Conservation (phyloP, 2,329 filamentous ascomycete genomes). For the Alternaria gansuensis region DNA sequence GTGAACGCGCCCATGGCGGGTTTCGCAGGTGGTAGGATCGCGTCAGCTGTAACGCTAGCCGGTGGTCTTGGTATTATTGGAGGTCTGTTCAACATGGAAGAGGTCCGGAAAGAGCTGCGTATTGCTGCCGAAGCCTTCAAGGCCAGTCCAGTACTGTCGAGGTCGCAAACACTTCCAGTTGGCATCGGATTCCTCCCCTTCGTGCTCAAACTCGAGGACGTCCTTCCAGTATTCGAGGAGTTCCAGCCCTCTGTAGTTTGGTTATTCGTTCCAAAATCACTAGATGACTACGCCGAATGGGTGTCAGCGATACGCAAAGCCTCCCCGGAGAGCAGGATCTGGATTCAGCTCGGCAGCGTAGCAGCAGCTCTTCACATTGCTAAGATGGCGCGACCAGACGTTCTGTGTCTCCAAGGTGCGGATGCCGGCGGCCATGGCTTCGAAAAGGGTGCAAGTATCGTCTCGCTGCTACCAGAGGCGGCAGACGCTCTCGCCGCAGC, state of each 20-base stretch:
- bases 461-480: constrained; percentile 68
- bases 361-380: constrained; percentile 63
- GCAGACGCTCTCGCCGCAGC: constrained; percentile 57
- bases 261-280: constrained; percentile 69
- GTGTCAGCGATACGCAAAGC: constrained; percentile 45
- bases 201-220: constrained; percentile 55
- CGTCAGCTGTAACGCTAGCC: constrained; percentile 67
- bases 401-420: constrained; percentile 69
- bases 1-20: constrained; percentile 73
- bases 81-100: constrained; percentile 47
- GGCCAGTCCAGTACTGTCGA: constrained; percentile 23
- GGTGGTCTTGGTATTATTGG: constrained; percentile 58
- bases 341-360: constrained; percentile 70
- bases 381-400: constrained; percentile 61
- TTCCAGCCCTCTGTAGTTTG: constrained; percentile 69
- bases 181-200: constrained; percentile 70
- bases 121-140: constrained; percentile 31
- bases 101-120: constrained; percentile 43
- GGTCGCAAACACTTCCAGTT: constrained; percentile 55
- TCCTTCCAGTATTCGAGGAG: constrained; percentile 61
- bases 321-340: constrained; percentile 57
- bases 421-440: constrained; percentile 73
- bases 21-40: constrained; percentile 64
- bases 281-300: constrained; percentile 52
- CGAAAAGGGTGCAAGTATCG: constrained; percentile 63